These are phyloP conservation scores for Umbelopsis ramanniana DNA, from an alignment of 192 early-diverging fungal genomes.

Conservation along the genomic window DNA sequence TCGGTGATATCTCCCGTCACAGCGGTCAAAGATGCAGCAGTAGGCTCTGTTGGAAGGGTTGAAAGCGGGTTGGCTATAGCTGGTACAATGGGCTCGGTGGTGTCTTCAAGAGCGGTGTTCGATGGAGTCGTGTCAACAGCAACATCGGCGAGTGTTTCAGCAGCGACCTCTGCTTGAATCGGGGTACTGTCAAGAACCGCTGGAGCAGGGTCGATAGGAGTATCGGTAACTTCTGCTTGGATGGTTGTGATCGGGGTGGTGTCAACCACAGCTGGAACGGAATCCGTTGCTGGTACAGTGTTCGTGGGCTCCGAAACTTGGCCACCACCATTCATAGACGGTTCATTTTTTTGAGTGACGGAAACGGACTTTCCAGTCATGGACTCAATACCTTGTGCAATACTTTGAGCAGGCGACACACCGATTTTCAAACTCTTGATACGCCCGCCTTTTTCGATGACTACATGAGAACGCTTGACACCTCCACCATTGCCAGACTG, in stretches of 20 bases:
- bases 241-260: neutral
- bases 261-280: constrained; percentile 4
- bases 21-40: no score
- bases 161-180: neutral
- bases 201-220: neutral
- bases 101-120: no score
- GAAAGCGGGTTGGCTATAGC: no score
- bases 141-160: neutral
- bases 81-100: no score
- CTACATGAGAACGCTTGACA: constrained; percentile 8
- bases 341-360: neutral
- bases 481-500: constrained; percentile 6
- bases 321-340: neutral
- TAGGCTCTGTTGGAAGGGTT: no score
- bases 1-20: no score
- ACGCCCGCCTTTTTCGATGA: constrained; percentile 8
- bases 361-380: neutral
- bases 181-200: neutral
- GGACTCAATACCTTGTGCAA: constrained; percentile 2
- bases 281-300: neutral
- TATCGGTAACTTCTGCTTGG: neutral
- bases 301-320: constrained; percentile 1
- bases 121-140: neutral
- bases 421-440: constrained; percentile 13
- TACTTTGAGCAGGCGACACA: constrained; percentile 7